These are phyloP conservation scores for Periglandula ipomoeae DNA, from an alignment of 2,329 filamentous ascomycete genomes.

Conservation along the genomic window DNA sequence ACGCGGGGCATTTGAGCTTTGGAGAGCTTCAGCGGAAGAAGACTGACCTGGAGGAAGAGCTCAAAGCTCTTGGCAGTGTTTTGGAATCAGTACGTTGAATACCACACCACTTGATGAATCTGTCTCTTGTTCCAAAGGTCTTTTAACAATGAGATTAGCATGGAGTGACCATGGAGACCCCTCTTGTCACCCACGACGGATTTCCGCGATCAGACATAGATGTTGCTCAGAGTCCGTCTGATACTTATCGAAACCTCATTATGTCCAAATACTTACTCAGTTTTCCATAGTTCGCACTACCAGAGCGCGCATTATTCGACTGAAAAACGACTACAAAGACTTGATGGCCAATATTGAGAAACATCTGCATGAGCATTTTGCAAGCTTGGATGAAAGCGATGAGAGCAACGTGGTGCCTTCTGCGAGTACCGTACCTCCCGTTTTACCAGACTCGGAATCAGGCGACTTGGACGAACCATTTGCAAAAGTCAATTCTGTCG, in stretches of 20 bases:
- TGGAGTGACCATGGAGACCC: constrained; percentile 84
- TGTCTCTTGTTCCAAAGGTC: not conserved
- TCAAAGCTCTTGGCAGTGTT: constrained; percentile 74
- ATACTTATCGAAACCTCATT: not conserved
- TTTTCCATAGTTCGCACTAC: constrained; percentile 73
- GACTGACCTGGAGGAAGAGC: constrained; percentile 73
- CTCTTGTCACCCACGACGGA: constrained; percentile 78
- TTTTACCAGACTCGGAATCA: constrained; percentile 21
- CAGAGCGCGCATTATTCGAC: constrained; percentile 74
- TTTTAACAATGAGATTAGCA: constrained; percentile 48
- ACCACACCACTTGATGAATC: too few relatives aligned
- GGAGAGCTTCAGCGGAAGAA: constrained; percentile 77
- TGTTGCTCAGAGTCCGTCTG: constrained; percentile 71
- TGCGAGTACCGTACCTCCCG: constrained; percentile 17
- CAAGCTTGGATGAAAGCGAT: constrained; percentile 50
- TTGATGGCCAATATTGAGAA: constrained; percentile 78
- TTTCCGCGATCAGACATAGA: constrained; percentile 92
- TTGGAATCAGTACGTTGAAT: constrained; percentile 66
- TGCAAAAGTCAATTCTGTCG: constrained; percentile 82
- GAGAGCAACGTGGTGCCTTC: constrained; percentile 17
- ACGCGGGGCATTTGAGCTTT: constrained; percentile 57
- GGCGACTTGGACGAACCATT: constrained; percentile 41
- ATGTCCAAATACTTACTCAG: constrained; percentile 9
- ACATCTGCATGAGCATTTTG: constrained; percentile 83
- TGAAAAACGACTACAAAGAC: constrained; percentile 89